These are phyloP conservation scores for Fusarium sp. DNA, from an alignment of 2,329 filamentous ascomycete species.

Conservation along the genomic window DNA sequence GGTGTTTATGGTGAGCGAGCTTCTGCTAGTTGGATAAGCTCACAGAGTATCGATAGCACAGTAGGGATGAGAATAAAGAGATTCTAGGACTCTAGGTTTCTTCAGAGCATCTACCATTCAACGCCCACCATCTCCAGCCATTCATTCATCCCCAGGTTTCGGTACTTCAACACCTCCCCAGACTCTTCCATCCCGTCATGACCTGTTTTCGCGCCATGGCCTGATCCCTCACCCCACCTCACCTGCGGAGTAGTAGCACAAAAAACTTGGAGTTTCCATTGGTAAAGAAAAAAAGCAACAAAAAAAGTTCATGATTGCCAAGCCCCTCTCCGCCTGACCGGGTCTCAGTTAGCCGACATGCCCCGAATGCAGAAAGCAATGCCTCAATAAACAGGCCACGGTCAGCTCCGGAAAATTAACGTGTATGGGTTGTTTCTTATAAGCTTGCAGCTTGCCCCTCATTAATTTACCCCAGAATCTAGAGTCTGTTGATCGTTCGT, in stretches of 20 bases:
- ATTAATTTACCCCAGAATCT: not conserved
- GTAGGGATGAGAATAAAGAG: not conserved
- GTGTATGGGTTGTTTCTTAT: not conserved
- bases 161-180: not conserved
- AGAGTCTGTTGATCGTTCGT: not conserved
- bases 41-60: not conserved
- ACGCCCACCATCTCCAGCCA: not conserved
- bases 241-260: not conserved
- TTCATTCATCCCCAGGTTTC: not conserved
- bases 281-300: not conserved
- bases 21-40: not conserved
- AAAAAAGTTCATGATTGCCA: not conserved
- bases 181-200: not conserved
- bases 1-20: not conserved
- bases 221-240: constrained; percentile 7
- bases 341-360: constrained; percentile 21
- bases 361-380: constrained; percentile 8
- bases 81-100: too few relatives aligned
- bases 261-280: not conserved
- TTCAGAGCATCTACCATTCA: not conserved
- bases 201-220: not conserved
- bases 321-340: constrained; percentile 21
- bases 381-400: constrained; percentile 11
- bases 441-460: not conserved
- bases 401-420: constrained; percentile 11